Percentiles rank a stretch among this genome's conserved stretches.
phyloP scores from a whole-genome alignment of 495 filamentous ascomycete genomes.

The Aspergillus nanangensis region DNA sequence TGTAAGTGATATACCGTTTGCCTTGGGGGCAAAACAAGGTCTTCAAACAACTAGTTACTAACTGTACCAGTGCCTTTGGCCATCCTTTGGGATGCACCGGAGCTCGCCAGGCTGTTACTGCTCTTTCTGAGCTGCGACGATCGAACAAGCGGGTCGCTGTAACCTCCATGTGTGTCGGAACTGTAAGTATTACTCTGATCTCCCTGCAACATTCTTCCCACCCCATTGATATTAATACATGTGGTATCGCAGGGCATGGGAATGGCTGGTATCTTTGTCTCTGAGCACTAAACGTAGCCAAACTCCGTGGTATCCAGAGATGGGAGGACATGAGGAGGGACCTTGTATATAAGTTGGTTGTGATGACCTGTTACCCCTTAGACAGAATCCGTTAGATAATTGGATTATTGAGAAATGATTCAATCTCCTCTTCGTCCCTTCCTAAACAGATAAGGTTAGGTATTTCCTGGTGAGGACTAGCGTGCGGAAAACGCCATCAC shows the following conservation, averaged over 20 bases:
- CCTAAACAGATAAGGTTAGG: too few species aligned
- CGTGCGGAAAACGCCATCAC: too few species aligned
- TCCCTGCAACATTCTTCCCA: too few species aligned
- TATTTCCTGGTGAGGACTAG: too few species aligned
- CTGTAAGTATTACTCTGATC: conserved; percentile 54
- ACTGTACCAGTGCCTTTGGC: conserved; percentile 55
- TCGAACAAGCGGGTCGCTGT: conserved; percentile 75
- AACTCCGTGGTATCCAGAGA: too few species aligned
- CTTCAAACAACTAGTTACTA: too few species aligned
- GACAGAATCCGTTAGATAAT: too few species aligned
- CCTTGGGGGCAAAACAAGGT: conserved; percentile 6
- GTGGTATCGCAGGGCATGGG: conserved; percentile 53
- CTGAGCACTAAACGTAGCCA: conserved; percentile 36
- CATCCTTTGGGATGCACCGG: conserved; percentile 80
- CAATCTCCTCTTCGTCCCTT: too few species aligned
- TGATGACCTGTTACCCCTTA: too few species aligned
- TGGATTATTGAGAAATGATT: too few species aligned
- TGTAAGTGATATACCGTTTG: conserved; percentile 40
- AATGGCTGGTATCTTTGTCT: conserved; percentile 52
- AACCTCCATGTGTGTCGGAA: conserved; percentile 85
- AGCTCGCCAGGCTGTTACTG: conserved; percentile 78
- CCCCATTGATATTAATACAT: too few species aligned
- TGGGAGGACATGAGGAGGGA: too few species aligned
- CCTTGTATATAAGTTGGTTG: not conserved
- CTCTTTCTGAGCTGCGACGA: conserved; percentile 69